phyloP scores from a whole-genome alignment of 352 stramenopile genomes.

The Phytophthora fragariaefolia region DNA sequence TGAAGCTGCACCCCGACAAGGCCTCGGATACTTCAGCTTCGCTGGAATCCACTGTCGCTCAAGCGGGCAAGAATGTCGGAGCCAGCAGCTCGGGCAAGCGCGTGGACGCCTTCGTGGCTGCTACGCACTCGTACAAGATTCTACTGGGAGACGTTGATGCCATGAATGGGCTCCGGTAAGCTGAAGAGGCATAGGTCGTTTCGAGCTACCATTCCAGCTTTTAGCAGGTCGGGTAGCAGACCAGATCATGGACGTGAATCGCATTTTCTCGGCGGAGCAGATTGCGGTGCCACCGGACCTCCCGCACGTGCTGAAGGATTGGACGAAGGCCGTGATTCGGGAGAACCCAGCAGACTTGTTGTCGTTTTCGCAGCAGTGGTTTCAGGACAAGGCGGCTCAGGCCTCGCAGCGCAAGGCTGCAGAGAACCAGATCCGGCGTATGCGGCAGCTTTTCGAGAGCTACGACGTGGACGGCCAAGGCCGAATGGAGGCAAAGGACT shows the following conservation, averaged over 20 bases:
- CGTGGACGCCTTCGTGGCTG: slow-evolving; percentile 83
- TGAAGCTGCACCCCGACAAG: slow-evolving; percentile 89
- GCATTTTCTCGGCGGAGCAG: slow-evolving; percentile 93
- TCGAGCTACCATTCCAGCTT: slow-evolving; percentile 14
- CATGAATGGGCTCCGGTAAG: slow-evolving; percentile 33
- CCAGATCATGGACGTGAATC: slow-evolving; percentile 88
- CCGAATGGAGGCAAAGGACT: slow-evolving; percentile 79
- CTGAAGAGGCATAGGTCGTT: slow-evolving; percentile 36
- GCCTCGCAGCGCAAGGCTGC: slow-evolving; percentile 67
- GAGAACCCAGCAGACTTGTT: slow-evolving; percentile 79
- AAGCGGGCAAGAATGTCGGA: slow-evolving; percentile 22
- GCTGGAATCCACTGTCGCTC: slow-evolving; percentile 41
- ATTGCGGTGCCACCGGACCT: slow-evolving; percentile 90
- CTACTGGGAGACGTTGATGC: slow-evolving; percentile 56
- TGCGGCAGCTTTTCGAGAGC: slow-evolving; percentile 77
- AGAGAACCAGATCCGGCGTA: slow-evolving; percentile 69
- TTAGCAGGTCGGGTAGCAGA: background rate
- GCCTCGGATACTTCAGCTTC: slow-evolving; percentile 42
- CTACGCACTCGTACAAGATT: slow-evolving; percentile 84
- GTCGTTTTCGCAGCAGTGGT: slow-evolving; percentile 87
- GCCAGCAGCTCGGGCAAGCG: slow-evolving; percentile 36
- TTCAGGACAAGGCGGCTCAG: slow-evolving; percentile 77
- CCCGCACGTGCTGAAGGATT: slow-evolving; percentile 89
- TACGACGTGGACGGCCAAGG: slow-evolving; percentile 86
- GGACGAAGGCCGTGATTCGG: slow-evolving; percentile 91